These are phyloP conservation scores for Phytophthora foliorum DNA, from an alignment of 352 stramenopile genomes.

Conservation along the genomic window DNA sequence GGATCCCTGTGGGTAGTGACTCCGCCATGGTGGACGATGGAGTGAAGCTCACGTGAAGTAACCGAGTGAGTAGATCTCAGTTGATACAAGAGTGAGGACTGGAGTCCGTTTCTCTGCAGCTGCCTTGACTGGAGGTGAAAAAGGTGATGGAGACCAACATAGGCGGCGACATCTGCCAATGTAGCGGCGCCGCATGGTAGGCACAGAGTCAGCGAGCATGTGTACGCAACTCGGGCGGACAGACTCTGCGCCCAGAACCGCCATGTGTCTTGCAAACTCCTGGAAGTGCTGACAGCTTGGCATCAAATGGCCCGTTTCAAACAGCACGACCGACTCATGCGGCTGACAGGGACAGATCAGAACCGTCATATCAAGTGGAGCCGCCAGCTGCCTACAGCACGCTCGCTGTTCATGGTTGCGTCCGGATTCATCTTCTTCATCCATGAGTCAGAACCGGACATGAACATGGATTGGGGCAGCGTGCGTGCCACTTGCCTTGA, in stretches of 20 bases:
- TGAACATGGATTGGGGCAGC: slow-evolving; percentile 6
- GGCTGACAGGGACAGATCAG: neutral
- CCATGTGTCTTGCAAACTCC: slow-evolving; percentile 24
- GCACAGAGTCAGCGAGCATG: slow-evolving; percentile 14
- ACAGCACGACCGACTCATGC: slow-evolving; percentile 5
- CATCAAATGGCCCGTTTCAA: slow-evolving; percentile 12
- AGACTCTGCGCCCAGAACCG: slow-evolving; percentile 30
- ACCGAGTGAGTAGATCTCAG: slow-evolving; percentile 9
- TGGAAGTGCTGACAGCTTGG: slow-evolving; percentile 19
- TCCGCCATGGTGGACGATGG: slow-evolving; percentile 13
- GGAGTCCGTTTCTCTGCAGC: slow-evolving; percentile 10
- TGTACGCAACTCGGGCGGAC: slow-evolving; percentile 20
- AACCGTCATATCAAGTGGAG: slow-evolving; percentile 7
- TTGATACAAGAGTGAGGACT: slow-evolving; percentile 18
- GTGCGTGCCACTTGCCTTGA: neutral
- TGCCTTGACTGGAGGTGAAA: neutral
- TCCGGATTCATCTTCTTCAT: neutral
- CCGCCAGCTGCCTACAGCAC: slow-evolving; percentile 3
- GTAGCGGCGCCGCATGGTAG: slow-evolving; percentile 11
- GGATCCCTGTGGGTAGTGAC: neutral
- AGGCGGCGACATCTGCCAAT: slow-evolving; percentile 21
- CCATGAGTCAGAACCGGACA: slow-evolving; percentile 15
- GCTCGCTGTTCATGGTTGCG: neutral
- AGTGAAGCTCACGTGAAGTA: neutral
- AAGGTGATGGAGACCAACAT: slow-evolving; percentile 10